These are phyloP conservation scores for Colletotrichum destructivum DNA, from an alignment of 2,329 filamentous ascomycete genomes.

Conservation along the genomic window DNA sequence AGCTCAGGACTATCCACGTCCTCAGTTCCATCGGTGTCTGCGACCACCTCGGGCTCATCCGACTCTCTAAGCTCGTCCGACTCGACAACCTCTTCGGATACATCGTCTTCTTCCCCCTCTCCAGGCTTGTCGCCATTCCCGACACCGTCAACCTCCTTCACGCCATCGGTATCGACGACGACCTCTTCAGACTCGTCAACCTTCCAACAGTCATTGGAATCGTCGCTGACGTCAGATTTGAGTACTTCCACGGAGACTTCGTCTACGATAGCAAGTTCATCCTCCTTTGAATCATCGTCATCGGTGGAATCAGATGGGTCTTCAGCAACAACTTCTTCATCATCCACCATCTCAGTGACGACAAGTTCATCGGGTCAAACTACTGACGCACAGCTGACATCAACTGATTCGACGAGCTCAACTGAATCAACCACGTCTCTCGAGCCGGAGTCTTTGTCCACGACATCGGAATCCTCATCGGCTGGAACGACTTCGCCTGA, in stretches of 20 bases:
- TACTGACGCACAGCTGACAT: neutral
- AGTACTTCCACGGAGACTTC: neutral
- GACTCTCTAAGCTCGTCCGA: neutral
- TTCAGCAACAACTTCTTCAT: neutral
- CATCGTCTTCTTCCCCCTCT: neutral
- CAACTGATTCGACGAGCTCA: neutral
- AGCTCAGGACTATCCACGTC: neutral
- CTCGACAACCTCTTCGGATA: neutral
- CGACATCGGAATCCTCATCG: neutral
- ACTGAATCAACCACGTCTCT: neutral
- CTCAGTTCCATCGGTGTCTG: neutral
- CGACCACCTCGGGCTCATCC: too few relatives aligned
- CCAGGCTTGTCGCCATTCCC: neutral
- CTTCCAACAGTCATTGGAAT: neutral
- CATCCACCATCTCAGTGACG: neutral
- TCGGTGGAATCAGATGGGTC: neutral
- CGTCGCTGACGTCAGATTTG: neutral
- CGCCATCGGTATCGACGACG: neutral
- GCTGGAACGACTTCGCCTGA: neutral
- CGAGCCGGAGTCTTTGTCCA: neutral
- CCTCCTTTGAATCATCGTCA: neutral
- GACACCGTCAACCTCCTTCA: neutral
- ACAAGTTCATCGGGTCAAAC: neutral
- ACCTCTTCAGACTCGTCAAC: neutral
- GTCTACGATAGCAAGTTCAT: neutral